Evolutionary conservation across 2,329 filamentous ascomycete genomes (phyloP).

Genomic region (Colletotrichum salicis): DNA sequence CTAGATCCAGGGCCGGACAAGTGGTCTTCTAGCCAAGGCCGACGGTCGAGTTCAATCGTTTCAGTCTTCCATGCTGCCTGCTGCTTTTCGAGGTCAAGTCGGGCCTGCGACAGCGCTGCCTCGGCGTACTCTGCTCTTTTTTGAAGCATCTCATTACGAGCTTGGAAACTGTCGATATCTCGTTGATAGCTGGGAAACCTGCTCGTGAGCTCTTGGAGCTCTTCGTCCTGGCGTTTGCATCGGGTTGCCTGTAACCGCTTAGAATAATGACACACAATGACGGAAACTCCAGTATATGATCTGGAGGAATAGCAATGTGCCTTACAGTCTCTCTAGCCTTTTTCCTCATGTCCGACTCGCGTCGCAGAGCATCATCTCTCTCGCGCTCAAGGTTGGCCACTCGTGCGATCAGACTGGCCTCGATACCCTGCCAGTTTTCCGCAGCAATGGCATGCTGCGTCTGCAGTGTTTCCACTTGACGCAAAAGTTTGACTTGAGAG

Average conservation of each 20-base stretch:
- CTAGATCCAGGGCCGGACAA: conserved; percentile 53
- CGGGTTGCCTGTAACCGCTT: conserved; percentile 65
- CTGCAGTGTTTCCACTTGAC: conserved; percentile 95
- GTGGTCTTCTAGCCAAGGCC: conserved; percentile 63
- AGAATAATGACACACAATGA: conserved; percentile 34
- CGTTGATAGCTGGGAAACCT: conserved; percentile 72
- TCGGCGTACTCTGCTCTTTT: conserved; percentile 74
- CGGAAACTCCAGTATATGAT: not conserved
- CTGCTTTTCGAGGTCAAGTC: conserved; percentile 62
- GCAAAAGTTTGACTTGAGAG: conserved; percentile 86
- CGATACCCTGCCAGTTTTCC: conserved; percentile 98
- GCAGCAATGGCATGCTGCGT: conserved; percentile 94
- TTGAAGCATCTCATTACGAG: conserved; percentile 70
- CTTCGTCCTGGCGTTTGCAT: conserved; percentile 79
- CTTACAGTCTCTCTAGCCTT: conserved; percentile 88
- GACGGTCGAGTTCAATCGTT: conserved; percentile 51
- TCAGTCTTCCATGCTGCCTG: conserved; percentile 56
- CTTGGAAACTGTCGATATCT: conserved; percentile 69
- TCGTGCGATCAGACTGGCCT: conserved; percentile 83
- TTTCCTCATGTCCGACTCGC: conserved; percentile 87
- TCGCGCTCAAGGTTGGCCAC: conserved; percentile 87
- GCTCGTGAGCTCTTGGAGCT: conserved; percentile 77
- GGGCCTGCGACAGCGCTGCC: conserved; percentile 67
- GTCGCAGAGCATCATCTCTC: conserved; percentile 83
- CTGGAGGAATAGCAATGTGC: conserved; percentile 32